Conservation (phyloP, 768 basidiomycete genomes). For the Mycena albidolilacea region DNA sequence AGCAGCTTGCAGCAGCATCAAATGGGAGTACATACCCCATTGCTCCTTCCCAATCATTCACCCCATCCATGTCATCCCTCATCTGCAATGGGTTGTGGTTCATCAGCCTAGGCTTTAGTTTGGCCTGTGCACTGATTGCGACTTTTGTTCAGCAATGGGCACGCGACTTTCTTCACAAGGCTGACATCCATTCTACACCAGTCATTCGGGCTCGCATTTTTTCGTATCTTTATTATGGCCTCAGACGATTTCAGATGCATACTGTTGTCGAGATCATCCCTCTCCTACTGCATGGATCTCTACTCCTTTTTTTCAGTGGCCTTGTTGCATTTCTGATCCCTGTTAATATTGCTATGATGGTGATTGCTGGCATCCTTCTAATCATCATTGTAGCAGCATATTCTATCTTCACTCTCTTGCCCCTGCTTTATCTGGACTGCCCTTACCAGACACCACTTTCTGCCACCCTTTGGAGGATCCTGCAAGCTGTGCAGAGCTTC, state of each 20-base stretch:
- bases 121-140: neutral
- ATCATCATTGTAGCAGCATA: neutral
- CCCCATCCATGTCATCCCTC: neutral
- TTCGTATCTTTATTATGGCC: no score
- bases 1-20: neutral
- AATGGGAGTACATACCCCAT: neutral
- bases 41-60: neutral
- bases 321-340: constrained; percentile 1
- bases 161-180: no score
- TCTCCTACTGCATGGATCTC: neutral
- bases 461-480: neutral
- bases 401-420: neutral
- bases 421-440: neutral
- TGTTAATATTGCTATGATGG: neutral
- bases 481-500: neutral
- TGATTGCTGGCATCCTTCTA: neutral
- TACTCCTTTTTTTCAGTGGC: neutral
- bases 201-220: no score
- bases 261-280: neutral
- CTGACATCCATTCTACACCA: no score
- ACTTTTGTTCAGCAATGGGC: neutral
- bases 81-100: neutral
- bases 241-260: no score
- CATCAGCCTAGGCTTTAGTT: neutral
- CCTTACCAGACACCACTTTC: constrained; percentile 7